A percentile compares a stretch with the other conserved stretches of the same genome.
These are phyloP conservation scores for Coniochaeta sp. DNA, from an alignment of 2,329 filamentous ascomycete species.

Conservation along the genomic window DNA sequence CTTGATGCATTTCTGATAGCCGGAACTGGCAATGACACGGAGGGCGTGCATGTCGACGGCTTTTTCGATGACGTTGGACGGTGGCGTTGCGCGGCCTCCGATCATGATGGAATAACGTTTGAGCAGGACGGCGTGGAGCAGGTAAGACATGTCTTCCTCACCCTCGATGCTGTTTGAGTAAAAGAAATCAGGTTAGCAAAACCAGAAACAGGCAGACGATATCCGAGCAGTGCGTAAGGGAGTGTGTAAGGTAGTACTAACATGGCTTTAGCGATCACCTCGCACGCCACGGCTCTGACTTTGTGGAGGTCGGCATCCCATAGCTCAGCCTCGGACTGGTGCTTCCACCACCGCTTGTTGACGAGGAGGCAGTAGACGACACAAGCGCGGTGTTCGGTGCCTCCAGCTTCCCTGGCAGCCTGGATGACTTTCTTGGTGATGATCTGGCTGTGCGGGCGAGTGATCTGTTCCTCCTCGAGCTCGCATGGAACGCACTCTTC, in stretches of 20 bases:
- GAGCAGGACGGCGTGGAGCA: constrained; percentile 75
- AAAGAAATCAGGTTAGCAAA: constrained; percentile 2
- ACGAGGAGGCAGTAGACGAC: constrained; percentile 81
- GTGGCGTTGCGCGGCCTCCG: constrained; percentile 62
- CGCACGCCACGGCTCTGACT: constrained; percentile 73
- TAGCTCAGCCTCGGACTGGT: constrained; percentile 71
- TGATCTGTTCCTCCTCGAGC: constrained; percentile 68
- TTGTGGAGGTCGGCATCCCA: constrained; percentile 87
- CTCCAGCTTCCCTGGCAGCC: constrained; percentile 77
- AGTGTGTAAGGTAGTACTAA: constrained; percentile 28
- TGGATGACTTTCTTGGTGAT: constrained; percentile 74
- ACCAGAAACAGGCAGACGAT: background rate
- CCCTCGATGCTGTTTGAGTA: constrained; percentile 76
- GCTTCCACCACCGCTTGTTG: constrained; percentile 65
- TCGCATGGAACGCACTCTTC: constrained; percentile 89
- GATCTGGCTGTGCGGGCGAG: constrained; percentile 73
- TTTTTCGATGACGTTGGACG: constrained; percentile 85
- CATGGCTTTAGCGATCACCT: constrained; percentile 82
- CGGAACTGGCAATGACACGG: constrained; percentile 79
- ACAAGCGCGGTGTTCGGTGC: constrained; percentile 65
- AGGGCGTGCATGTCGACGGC: constrained; percentile 90
- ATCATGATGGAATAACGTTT: constrained; percentile 81
- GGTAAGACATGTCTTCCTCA: constrained; percentile 71
- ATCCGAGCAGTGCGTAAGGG: background rate
- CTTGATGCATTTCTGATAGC: constrained; percentile 91